Evolutionary conservation across 2,329 filamentous ascomycete species (phyloP), one percentile per base, ranked within the genome.

Genomic region (Exophiala phaeomuriformis): DNA sequence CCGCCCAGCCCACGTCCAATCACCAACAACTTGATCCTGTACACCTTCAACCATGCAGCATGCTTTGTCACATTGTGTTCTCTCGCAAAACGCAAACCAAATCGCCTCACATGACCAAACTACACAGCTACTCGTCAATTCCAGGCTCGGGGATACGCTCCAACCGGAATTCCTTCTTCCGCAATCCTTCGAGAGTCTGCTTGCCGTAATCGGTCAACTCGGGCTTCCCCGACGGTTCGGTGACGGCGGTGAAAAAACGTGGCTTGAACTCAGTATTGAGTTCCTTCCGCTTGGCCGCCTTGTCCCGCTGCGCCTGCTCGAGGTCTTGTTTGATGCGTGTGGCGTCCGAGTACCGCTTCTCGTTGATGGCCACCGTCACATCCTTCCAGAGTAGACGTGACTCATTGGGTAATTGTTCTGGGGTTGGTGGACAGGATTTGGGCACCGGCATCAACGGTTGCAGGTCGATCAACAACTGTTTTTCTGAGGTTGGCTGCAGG

Each of bases 241-340:
- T 75, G 0, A 76, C 75, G 2, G 75, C 77, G 0, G 77, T 83
- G 71, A 98, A 98, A 72, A 95, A 98, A 41, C 89, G 78, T n/a
- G 93, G 93, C 61, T 84, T 77, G 83, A 88, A 98, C 33, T 81
- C 79, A 54, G 80, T 78, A 8, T 83, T 80, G 9, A 78, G 78
- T 42, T 78, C 77, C 66, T 91, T 86, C 41, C 93, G 79, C 66
- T 91, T 83, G 28, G 88, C 83, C 1, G 88, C 90, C 72, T 88
- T 91, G 64, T 87, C 81, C 32, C 93, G 79, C 72, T 98, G 93
- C 41, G 78, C 77, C 69, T 98, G 93, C 70, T 98, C 93, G 7
- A 98, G 81, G 64, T 95, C 89, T 56, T 89, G 82, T 75, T 98
- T 98, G 58, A 93, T 74, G 19, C 80, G 82, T 27, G 93, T 98